These are phyloP conservation scores for Coccomyxa subellipsoidea DNA, from an alignment of 163 green algal genomes.

Conservation along the genomic window DNA sequence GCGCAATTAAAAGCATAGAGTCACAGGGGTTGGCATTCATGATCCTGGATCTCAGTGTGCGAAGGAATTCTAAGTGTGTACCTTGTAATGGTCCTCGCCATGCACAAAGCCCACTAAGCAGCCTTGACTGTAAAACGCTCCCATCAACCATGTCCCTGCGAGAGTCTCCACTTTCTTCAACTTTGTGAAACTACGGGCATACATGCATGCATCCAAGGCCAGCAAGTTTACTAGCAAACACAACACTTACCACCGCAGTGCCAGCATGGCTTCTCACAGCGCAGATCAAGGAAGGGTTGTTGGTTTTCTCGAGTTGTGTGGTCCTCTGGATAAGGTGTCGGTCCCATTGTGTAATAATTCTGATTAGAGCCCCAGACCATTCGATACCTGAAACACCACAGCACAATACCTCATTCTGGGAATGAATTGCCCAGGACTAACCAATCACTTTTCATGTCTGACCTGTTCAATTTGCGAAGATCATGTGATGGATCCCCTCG, in stretches of 20 bases:
- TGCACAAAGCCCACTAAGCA: not conserved
- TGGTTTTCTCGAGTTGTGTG: not conserved
- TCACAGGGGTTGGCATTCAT: too few relatives aligned
- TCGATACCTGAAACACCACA: not conserved
- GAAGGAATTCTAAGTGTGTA: not conserved
- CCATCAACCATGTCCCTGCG: conserved; percentile 1
- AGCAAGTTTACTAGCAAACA: not conserved
- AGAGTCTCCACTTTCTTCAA: not conserved
- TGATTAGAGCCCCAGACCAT: not conserved
- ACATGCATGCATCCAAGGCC: not conserved
- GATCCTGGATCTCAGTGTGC: not conserved
- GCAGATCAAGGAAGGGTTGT: not conserved
- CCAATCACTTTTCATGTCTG: not conserved
- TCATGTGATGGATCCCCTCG: too few relatives aligned
- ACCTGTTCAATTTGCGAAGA: too few relatives aligned
- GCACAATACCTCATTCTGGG: not conserved
- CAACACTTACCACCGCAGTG: conserved; percentile 5
- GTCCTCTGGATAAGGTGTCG: not conserved
- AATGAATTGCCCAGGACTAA: not conserved
- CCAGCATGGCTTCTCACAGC: not conserved
- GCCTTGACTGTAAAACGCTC: not conserved
- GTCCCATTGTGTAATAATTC: not conserved
- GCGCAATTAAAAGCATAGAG: not conserved
- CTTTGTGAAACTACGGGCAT: not conserved
- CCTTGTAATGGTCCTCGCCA: conserved; percentile 4